Conservation (phyloP, 2,329 filamentous ascomycete species). For the Phialophora expanda region DNA sequence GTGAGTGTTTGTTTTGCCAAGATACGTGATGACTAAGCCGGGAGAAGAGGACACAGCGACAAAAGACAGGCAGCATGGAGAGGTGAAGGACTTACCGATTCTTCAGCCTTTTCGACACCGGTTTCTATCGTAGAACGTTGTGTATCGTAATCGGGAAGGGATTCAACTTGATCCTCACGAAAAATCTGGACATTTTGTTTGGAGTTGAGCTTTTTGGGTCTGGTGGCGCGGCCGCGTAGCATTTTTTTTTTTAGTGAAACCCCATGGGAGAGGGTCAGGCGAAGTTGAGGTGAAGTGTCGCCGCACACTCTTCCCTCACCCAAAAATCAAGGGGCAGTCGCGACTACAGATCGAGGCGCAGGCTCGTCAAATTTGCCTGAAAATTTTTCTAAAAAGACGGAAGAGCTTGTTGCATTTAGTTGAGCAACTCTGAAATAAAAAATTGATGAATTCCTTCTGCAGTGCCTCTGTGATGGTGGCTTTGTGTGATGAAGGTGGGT, state of each 20-base stretch:
- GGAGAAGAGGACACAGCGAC: slow-evolving; percentile 30
- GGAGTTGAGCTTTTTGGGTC: slow-evolving; percentile 77
- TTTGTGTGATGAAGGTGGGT: background rate
- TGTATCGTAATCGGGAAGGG: slow-evolving; percentile 80
- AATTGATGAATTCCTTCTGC: slow-evolving; percentile 5
- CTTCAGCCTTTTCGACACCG: slow-evolving; percentile 94
- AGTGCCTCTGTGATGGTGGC: background rate
- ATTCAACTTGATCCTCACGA: slow-evolving; percentile 87
- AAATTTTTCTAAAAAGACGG: background rate
- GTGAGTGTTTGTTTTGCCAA: slow-evolving; percentile 31
- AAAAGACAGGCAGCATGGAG: slow-evolving; percentile 10
- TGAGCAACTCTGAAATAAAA: background rate
- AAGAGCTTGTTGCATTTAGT: background rate
- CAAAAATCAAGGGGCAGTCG: background rate
- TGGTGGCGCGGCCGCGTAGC: slow-evolving; percentile 48
- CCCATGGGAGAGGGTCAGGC: slow-evolving; percentile 22
- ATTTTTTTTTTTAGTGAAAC: slow-evolving; percentile 19
- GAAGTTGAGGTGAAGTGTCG: slow-evolving; percentile 5
- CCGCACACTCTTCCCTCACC: background rate
- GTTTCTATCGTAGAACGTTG: slow-evolving; percentile 88
- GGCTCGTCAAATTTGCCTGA: background rate
- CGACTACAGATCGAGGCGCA: slow-evolving; percentile 3
- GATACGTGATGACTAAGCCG: slow-evolving; percentile 31
- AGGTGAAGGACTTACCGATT: slow-evolving; percentile 75
- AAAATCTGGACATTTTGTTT: slow-evolving; percentile 88